These are phyloP conservation scores for Colletotrichum orchidophilum DNA, from an alignment of 2,329 filamentous ascomycete species.

Conservation along the genomic window DNA sequence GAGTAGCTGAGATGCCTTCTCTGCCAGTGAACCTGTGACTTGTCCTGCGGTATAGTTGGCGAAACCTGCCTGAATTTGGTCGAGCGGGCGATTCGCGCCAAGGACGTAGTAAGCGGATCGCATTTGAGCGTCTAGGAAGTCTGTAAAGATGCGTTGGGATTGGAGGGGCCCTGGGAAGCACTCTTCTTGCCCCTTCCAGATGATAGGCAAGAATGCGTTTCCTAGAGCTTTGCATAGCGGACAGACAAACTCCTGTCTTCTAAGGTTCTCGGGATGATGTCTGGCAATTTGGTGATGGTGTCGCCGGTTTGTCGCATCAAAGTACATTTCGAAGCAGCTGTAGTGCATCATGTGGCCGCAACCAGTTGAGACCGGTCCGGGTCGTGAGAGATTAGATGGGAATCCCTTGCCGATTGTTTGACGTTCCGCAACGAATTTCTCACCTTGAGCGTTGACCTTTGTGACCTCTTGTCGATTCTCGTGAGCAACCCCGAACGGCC, in stretches of 20 bases:
- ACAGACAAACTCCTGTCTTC: slow-evolving; percentile 90
- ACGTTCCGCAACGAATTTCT: slow-evolving; percentile 76
- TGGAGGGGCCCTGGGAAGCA: slow-evolving; percentile 79
- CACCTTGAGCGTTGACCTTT: slow-evolving; percentile 78
- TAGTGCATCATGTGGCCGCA: slow-evolving; percentile 99
- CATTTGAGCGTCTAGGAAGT: slow-evolving; percentile 73
- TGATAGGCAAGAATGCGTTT: slow-evolving; percentile 92
- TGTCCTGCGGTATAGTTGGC: slow-evolving; percentile 48
- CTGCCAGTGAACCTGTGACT: slow-evolving; percentile 52
- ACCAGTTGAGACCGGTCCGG: slow-evolving; percentile 85
- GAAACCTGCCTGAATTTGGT: slow-evolving; percentile 47
- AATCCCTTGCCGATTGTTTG: slow-evolving; percentile 92
- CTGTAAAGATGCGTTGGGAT: slow-evolving; percentile 67
- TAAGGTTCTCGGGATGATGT: slow-evolving; percentile 86
- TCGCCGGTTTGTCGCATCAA: slow-evolving; percentile 81
- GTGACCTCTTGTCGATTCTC: slow-evolving; percentile 83
- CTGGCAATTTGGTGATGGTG: slow-evolving; percentile 94
- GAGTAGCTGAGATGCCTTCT: slow-evolving; percentile 45
- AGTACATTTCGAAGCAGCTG: slow-evolving; percentile 92
- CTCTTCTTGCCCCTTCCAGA: slow-evolving; percentile 94
- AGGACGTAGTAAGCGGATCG: slow-evolving; percentile 52
- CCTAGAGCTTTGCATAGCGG: slow-evolving; percentile 96
- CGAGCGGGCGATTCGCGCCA: slow-evolving; percentile 44
- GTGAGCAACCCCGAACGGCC: slow-evolving; percentile 90
- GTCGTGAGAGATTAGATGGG: slow-evolving; percentile 70